Conservation (phyloP, 805 yeast species). For the Yarrowia sp. region DNA sequence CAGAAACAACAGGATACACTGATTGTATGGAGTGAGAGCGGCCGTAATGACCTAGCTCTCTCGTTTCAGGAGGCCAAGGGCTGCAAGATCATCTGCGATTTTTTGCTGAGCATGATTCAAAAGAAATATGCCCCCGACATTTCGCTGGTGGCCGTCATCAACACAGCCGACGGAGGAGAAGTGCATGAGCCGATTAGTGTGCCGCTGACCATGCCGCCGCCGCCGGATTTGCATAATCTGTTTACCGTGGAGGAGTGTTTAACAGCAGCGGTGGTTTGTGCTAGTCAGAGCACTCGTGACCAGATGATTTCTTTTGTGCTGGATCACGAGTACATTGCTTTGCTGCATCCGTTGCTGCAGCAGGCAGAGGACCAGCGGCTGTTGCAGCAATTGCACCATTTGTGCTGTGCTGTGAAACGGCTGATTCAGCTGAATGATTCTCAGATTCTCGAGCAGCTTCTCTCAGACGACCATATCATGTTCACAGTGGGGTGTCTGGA, state of each 20-base stretch:
- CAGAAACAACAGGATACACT: slow-evolving; percentile 93
- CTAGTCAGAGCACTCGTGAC: slow-evolving; percentile 45
- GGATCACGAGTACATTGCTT: slow-evolving; percentile 51
- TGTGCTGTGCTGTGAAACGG: slow-evolving; percentile 74
- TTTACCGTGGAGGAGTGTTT: slow-evolving; percentile 54
- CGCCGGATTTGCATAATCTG: slow-evolving; percentile 47
- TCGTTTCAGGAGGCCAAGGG: slow-evolving; percentile 92
- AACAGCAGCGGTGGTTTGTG: slow-evolving; percentile 54
- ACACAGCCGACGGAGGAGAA: slow-evolving; percentile 40
- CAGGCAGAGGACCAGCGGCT: slow-evolving; percentile 54
- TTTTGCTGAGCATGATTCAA: slow-evolving; percentile 62
- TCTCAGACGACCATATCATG: slow-evolving; percentile 51
- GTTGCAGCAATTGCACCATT: slow-evolving; percentile 56
- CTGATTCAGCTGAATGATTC: slow-evolving; percentile 62
- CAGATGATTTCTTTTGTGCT: slow-evolving; percentile 57
- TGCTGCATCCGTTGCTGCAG: slow-evolving; percentile 53
- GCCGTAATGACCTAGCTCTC: slow-evolving; percentile 71
- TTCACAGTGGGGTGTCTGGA: slow-evolving; percentile 80
- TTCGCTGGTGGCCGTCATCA: slow-evolving; percentile 66
- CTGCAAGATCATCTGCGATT: slow-evolving; percentile 79
- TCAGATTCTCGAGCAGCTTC: slow-evolving; percentile 54
- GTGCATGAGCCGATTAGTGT: slow-evolving; percentile 77
- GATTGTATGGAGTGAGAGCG: slow-evolving; percentile 85
- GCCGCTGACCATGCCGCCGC: slow-evolving; percentile 67
- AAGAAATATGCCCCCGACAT: slow-evolving; percentile 60